phyloP scores from a whole-genome alignment of 495 filamentous ascomycete species.

The Penicillium salamii region DNA sequence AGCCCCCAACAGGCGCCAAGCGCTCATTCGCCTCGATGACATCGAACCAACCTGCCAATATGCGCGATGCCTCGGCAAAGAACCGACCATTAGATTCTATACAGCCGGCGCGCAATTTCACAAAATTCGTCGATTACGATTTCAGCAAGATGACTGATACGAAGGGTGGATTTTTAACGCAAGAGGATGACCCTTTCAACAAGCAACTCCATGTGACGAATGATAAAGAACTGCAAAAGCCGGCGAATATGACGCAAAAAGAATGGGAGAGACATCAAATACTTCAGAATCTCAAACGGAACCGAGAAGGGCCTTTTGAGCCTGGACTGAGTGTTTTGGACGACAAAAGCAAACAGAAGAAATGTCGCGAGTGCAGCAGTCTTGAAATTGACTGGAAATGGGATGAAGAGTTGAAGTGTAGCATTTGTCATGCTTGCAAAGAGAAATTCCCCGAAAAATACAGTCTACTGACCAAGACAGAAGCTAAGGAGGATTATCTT shows the following conservation, averaged over 20 bases:
- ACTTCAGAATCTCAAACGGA: conserved; percentile 61
- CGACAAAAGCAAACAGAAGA: conserved; percentile 59
- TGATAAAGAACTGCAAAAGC: conserved; percentile 61
- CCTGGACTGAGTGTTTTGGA: conserved; percentile 73
- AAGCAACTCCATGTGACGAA: conserved; percentile 62
- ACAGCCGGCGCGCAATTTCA: conserved; percentile 74
- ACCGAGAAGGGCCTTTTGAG: conserved; percentile 80
- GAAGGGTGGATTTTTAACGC: conserved; percentile 86
- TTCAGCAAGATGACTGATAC: conserved; percentile 97
- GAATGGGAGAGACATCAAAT: conserved; percentile 89
- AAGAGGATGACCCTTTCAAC: conserved; percentile 87
- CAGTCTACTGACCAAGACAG: conserved; percentile 91
- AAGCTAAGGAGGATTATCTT: conserved; percentile 91
- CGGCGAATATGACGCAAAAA: conserved; percentile 81
- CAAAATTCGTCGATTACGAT: conserved; percentile 94
- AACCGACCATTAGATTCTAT: conserved; percentile 55
- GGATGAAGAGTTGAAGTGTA: conserved; percentile 73
- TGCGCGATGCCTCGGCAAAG: conserved; percentile 60
- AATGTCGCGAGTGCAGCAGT: conserved; percentile 77
- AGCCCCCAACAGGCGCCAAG: conserved; percentile 49
- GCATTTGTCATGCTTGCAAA: conserved; percentile 75
- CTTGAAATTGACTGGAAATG: conserved; percentile 93
- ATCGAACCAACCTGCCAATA: conserved; percentile 55
- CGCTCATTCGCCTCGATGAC: conserved; percentile 63
- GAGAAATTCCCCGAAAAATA: conserved; percentile 90